Evolutionary conservation across 129 eudicot genomes (phyloP), one percentile per base, ranked within the genome.

Genomic region (Flaveria linearis): DNA sequence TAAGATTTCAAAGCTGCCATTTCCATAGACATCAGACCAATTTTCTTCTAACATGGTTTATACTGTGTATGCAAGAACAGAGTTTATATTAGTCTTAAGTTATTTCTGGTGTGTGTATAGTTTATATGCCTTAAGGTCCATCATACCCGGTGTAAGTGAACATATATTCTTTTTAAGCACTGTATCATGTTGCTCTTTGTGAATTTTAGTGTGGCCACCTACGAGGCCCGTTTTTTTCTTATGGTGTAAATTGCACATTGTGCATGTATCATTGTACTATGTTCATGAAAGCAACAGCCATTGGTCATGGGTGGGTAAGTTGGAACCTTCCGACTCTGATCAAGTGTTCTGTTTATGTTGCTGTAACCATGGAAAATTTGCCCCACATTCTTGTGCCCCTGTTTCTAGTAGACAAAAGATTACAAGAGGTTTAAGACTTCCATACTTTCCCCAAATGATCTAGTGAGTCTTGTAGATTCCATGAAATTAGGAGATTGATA

Each of bases 31-130:
- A 58, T 69, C 43, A 6, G 22, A 43, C 41, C 17, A 33, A 45
- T 63, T 23, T 77, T 68, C 30, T 53, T 41, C 52, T 15, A 36
- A 64, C 66, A 60, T 60, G 66, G 2, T 64, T 61, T 43, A 18
- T 68, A 68, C 42, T 49, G 26, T 50, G 45, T 69, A 77, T 77
- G 60, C 77, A 71, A 79, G 72, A 51, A 62, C 65, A 52, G 36
- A 20, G 65, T 78, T 79, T 20, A 69, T 78, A 55, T 50, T 71
- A 20, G 53, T 69, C 12, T 71, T 61, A 25, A 78, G 76, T 58
- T 60, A 13, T 66, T 23, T 20, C 69, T 73, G 18, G 12, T 36
- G 74, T 63, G 71, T 77, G n/a, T 53, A 77, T 67, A 77, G 41
- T 69, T 18, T 33, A 18, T 52, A 10, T 67, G 56, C 23, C 5